Base-by-base conservation (phyloP, 2,329 filamentous ascomycete species). In the Aspergillus hortae region DNA sequence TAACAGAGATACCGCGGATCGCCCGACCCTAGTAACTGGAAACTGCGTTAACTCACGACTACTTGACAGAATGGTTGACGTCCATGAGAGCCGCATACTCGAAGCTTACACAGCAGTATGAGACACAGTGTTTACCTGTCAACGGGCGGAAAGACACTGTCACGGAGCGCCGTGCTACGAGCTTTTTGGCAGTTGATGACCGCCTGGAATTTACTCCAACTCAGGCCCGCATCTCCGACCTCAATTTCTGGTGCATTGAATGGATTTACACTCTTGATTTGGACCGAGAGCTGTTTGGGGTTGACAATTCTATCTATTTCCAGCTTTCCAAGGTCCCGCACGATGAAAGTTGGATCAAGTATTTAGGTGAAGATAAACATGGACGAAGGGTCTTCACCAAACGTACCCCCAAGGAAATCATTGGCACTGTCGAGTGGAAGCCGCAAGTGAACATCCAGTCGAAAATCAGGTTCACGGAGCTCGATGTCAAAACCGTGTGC, bases 201-300 rank as follows among this genome's bases (percentile, higher is more conserved):
- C 44, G 52, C 9, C 51, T 60, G 10, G 10, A 54, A 36, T 11
- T 17, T 4, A 45, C 49, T 11, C 59, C 56, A 19, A 33, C 51
- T 10, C 49, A 52, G n/a, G 41, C 48, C 14, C 2, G 55, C 21
- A 3, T 48, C 3, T 30, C 43, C 12, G 42, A 45, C 4, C 11
- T 27, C 15, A 27, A 23, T 10, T 6, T 33, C 4, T 19, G 27
- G 11, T 40, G n/a, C 36, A 48, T 54, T 15, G 57, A 61, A 46
- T 60, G 46, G 46, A 55, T 40, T 3, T 61, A 61, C 40, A 61
- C 51, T 19, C 19, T 61, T 25, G 59, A 60, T 35, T 49, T 61
- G 15, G 59, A 61, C 38, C 51, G 49, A 3, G 57, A 60, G 32
- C 41, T 61, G 14, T 43, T 61, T 3, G 42, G 35, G 15, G 40